Evolutionary conservation across 2,329 filamentous ascomycete genomes (phyloP), one percentile per base, ranked within the genome.

Genomic region (Lizonia empirigonia): DNA sequence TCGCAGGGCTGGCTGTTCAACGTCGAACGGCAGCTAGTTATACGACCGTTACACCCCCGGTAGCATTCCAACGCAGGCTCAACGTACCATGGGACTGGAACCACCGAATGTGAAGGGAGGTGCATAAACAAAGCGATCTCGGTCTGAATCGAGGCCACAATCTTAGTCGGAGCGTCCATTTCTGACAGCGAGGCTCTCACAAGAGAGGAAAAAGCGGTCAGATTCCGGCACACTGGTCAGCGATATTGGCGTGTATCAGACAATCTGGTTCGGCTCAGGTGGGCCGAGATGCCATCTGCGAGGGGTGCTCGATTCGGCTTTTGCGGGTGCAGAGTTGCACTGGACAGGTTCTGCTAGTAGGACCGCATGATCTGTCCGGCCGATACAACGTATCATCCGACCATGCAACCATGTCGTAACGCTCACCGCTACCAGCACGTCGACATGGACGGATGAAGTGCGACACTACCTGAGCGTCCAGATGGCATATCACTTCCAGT

Each of bases 11-110:
- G 42, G 42, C 42, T 44, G 16, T 27, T 37, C 35, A 30, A 47
- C 26, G 49, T 27, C 37, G 37, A 44, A 41, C 49, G 49, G 37
- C 42, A 42, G 42, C 49, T 47, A 41, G 42, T 26, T 44, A 52
- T 52, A 47, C 42, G 33, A 52, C 42, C 42, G 49, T 52, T 52
- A 47, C 49, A 52, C 42, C 49, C 49, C 41, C 37, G 49, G 37
- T 47, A 52, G 33, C 49, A 52, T 52, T 52, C 49, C 49, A 42
- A 34, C 37, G 33, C 44, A 52, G 18, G 32, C 34, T 42, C 42
- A 19, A 35, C 32, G 37, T 42, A 52, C 49, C 42, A 47, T 47
- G 49, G 49, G 22, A 37, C 26, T 36, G 49, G 49, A 42, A 52
- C 44, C 26, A 32, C 49, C 42, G 37, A 29, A 52, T 42, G 32